Conservation (phyloP, 2,329 filamentous ascomycete species). For the Hortaea werneckii region DNA sequence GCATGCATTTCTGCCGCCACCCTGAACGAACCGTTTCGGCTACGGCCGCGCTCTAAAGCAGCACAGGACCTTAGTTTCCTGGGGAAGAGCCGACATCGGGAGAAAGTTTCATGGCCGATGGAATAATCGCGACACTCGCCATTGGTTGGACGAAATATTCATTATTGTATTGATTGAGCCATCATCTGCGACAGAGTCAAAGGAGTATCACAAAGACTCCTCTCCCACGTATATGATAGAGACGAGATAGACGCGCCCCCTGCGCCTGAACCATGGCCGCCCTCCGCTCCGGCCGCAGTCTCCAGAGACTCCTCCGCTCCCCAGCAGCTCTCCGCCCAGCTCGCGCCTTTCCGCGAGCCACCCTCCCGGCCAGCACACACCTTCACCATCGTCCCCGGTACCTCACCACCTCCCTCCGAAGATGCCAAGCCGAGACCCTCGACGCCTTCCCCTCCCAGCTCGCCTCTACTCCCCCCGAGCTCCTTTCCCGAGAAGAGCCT, state of each 20-base stretch:
- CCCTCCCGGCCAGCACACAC: slow-evolving; percentile 5
- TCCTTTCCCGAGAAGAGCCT: slow-evolving; percentile 54
- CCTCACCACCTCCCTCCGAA: slow-evolving; percentile 12
- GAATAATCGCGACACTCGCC: not conserved
- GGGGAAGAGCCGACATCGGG: too few species aligned
- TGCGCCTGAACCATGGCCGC: slow-evolving; percentile 6
- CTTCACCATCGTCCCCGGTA: slow-evolving; percentile 18
- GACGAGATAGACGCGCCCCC: not conserved
- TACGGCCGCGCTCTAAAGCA: too few species aligned
- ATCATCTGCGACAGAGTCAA: not conserved
- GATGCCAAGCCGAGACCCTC: slow-evolving; percentile 26
- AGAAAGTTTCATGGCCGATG: too few species aligned
- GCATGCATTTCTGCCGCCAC: too few species aligned
- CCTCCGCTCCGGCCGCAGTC: slow-evolving; percentile 11
- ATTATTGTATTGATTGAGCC: too few species aligned
- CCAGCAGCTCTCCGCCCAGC: slow-evolving; percentile 1
- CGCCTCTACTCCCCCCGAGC: slow-evolving; percentile 55
- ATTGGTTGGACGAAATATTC: not conserved
- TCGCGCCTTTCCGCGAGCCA: not conserved
- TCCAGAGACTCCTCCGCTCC: slow-evolving; percentile 9
- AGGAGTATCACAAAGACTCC: not conserved
- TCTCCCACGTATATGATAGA: too few species aligned
- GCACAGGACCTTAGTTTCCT: too few species aligned
- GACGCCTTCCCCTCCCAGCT: slow-evolving; percentile 56
- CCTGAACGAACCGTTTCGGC: too few species aligned